Evolutionary conservation across 345 rosid species (phyloP).

Genomic region (Murraya koenigii): DNA sequence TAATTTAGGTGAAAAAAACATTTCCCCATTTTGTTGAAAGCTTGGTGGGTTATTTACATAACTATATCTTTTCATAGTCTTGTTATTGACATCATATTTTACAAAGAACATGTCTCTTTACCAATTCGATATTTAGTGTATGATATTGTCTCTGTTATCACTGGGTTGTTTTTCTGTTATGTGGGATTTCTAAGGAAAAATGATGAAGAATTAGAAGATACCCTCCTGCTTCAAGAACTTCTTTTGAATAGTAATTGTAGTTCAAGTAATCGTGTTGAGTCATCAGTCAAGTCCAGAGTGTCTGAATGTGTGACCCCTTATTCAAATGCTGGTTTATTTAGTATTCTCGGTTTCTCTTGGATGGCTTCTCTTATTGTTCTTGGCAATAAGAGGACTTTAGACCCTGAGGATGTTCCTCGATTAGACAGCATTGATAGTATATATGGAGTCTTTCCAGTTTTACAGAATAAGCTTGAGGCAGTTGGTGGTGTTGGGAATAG

Average conservation of each 20-base stretch:
- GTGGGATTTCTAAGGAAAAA: conserved; percentile 9
- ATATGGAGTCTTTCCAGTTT: conserved; percentile 32
- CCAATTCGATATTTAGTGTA: conserved; percentile 7
- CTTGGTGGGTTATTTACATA: conserved; percentile 51
- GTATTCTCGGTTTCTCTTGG: conserved; percentile 45
- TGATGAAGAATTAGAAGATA: background rate
- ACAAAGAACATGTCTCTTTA: background rate
- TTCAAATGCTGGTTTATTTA: conserved; percentile 40
- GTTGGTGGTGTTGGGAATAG: conserved; percentile 24
- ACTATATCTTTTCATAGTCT: conserved; percentile 41
- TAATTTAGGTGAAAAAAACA: conserved; percentile 14
- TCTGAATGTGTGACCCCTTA: conserved; percentile 29
- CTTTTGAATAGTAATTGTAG: conserved; percentile 28
- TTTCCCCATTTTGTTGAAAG: conserved; percentile 42
- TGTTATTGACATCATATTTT: conserved; percentile 31
- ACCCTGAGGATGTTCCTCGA: conserved; percentile 65
- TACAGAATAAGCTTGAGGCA: conserved; percentile 42
- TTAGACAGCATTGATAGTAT: conserved; percentile 50
- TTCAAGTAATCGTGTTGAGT: conserved; percentile 13
- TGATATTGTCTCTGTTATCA: conserved; percentile 19
- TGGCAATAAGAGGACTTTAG: conserved; percentile 42
- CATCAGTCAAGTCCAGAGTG: conserved; percentile 18
- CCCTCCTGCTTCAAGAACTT: background rate
- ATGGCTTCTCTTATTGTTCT: conserved; percentile 31
- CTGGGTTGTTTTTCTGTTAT: conserved; percentile 17